phyloP scores from a whole-genome alignment of 352 stramenopile species.

The Phytophthora europaea region DNA sequence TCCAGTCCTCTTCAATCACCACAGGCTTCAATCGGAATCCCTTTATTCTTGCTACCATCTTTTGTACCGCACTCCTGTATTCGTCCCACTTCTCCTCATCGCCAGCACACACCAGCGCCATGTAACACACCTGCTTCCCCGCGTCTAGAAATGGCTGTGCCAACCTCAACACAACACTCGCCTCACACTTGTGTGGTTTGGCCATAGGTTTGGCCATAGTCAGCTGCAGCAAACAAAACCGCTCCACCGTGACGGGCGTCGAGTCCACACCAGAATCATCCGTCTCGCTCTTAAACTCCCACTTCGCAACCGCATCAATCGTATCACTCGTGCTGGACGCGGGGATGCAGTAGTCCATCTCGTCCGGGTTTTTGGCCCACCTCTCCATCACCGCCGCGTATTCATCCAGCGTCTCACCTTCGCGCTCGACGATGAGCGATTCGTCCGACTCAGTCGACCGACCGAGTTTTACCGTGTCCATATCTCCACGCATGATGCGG shows the following conservation, averaged over 20 bases:
- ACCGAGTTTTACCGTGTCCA: neutral
- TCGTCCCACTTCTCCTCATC: too few species aligned
- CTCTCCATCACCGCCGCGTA: conserved; percentile 21
- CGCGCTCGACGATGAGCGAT: neutral
- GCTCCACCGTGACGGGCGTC: too few species aligned
- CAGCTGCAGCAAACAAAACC: too few species aligned
- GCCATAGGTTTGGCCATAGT: too few species aligned
- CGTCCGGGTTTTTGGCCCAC: conserved; percentile 20
- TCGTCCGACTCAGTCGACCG: neutral
- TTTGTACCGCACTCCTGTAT: too few species aligned
- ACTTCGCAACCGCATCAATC: conserved; percentile 35
- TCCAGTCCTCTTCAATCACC: too few species aligned
- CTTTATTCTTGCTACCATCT: too few species aligned
- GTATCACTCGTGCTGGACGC: conserved; percentile 20
- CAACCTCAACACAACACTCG: neutral
- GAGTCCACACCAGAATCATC: neutral
- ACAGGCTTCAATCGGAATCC: too few species aligned
- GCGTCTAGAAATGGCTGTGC: neutral
- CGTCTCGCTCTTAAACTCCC: conserved; percentile 2
- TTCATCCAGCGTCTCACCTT: conserved; percentile 9
- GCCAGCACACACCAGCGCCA: neutral
- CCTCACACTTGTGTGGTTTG: too few species aligned
- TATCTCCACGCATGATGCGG: neutral
- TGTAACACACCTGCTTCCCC: neutral
- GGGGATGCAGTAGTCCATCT: conserved; percentile 35